Evolutionary conservation across 2,329 filamentous ascomycete species (phyloP).

Genomic region (Monosporascus sp.): DNA sequence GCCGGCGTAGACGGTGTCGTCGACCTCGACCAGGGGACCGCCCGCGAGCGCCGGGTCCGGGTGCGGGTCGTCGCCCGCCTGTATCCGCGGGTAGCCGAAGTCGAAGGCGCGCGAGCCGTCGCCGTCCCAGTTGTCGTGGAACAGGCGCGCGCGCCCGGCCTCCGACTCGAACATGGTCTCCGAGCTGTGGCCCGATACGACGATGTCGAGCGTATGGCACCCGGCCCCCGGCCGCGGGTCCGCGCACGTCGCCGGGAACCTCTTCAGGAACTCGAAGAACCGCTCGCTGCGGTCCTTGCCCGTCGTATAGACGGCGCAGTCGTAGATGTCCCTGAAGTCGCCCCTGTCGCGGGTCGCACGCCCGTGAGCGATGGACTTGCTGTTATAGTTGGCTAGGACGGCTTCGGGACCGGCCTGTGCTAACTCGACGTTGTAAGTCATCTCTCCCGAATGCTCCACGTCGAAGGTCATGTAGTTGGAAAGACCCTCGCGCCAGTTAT

Average conservation of each 20-base stretch:
- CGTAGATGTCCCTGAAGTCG: slow-evolving; percentile 1
- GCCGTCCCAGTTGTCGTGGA: slow-evolving; percentile 9
- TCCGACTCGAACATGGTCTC: slow-evolving; percentile 4
- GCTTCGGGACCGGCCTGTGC: slow-evolving; percentile 3
- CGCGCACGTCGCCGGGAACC: slow-evolving; percentile 3
- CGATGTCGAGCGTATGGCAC: slow-evolving; percentile 6
- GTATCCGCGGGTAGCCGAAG: slow-evolving; percentile 5
- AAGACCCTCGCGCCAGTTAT: slow-evolving; percentile 8
- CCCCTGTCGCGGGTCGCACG: slow-evolving; percentile 5
- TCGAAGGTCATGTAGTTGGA: slow-evolving; percentile 4
- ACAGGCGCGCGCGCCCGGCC: slow-evolving; percentile 7
- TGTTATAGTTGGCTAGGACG: slow-evolving; percentile 4
- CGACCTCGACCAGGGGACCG: slow-evolving; percentile 1
- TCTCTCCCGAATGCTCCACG: neutral
- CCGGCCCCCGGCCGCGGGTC: neutral
- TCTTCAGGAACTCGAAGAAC: slow-evolving; percentile 7
- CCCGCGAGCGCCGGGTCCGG: slow-evolving; percentile 3
- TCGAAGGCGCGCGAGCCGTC: slow-evolving; percentile 1
- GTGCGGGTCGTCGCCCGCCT: slow-evolving; percentile 5
- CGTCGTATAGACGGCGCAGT: slow-evolving; percentile 4
- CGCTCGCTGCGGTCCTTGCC: slow-evolving; percentile 7
- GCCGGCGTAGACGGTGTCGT: slow-evolving; percentile 2
- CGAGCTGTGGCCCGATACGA: slow-evolving; percentile 6
- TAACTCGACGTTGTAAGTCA: slow-evolving; percentile 6
- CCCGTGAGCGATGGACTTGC: slow-evolving; percentile 4